phyloP scores from a whole-genome alignment of 768 basidiomycete genomes.

The Tulasnella sp. region DNA sequence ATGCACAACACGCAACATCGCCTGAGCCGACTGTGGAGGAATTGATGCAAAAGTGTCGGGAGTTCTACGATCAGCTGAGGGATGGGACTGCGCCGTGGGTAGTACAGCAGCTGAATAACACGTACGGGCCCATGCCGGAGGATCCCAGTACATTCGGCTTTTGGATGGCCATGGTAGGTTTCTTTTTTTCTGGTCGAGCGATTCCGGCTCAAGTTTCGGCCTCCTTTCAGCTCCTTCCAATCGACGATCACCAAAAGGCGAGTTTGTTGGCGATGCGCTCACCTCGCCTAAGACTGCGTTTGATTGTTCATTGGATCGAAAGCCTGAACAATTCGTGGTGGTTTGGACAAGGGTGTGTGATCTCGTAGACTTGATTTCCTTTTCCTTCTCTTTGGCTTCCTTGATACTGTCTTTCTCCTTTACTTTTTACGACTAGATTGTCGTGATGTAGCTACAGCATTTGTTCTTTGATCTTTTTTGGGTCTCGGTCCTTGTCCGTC shows the following conservation, averaged over 20 bases:
- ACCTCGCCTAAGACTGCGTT: constrained; percentile 60
- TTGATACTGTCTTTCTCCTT: not conserved
- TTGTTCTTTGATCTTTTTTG: not conserved
- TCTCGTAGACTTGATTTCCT: not conserved
- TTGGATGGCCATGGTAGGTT: constrained; percentile 72
- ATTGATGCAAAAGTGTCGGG: constrained; percentile 46
- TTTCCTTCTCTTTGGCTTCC: not conserved
- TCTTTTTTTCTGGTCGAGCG: not conserved
- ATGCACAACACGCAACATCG: constrained; percentile 18
- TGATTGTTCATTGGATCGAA: constrained; percentile 95
- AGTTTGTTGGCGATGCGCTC: constrained; percentile 75
- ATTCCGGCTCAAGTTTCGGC: not conserved
- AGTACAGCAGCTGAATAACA: constrained; percentile 69
- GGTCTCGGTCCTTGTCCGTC: not conserved
- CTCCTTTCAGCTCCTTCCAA: constrained; percentile 50
- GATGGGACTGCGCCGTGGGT: constrained; percentile 86
- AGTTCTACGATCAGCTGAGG: constrained; percentile 49
- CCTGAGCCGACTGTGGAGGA: constrained; percentile 37
- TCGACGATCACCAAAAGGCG: constrained; percentile 82
- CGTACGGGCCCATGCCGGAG: constrained; percentile 73
- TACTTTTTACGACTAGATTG: not conserved
- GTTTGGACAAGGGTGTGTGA: constrained; percentile 20
- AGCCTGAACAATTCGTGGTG: constrained; percentile 50
- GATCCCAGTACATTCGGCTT: constrained; percentile 60
- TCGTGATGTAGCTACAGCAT: not conserved